Evolutionary conservation across 2,329 filamentous ascomycete species (phyloP), one percentile per base, ranked within the genome.

Genomic region (Epichloe festucae): DNA sequence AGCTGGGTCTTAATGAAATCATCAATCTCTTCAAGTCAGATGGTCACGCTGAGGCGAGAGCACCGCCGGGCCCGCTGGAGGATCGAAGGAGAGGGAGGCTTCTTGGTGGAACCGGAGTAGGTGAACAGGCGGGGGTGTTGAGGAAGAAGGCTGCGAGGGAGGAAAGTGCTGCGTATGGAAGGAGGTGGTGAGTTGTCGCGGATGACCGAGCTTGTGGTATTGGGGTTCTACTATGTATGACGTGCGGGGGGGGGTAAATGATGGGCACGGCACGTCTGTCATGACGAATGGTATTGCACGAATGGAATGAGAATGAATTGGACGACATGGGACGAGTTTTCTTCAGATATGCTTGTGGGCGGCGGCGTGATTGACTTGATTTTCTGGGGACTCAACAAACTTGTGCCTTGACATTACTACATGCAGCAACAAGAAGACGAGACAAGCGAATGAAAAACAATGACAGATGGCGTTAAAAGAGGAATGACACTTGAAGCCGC

Each of bases 1-100:
- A 96, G 71, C 75, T 98, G 48, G 88, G 85, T 46, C 84, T 97
- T 79, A 84, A 89, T 64, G 93, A 98, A 69, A 94, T 98, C 66
- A 77, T 98, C 67, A 84, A 87, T 48, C 76, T 98, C 52, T 98
- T 98, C 72, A 82, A 81, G 56, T 81, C 82, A 34, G 84, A 88
- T 61, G 51, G 48, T 55, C 67, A 39, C 69, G 48, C 48, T 3
- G 55, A 59, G 5, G 35, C 21, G 12, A 54, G 58, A 47, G 42
- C 44, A 8, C 19, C 34, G 46, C 42, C 14, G 57, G 56, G 21
- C 50, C 52, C 17, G 50, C 48, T 41, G 38, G 51, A 42, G 41
- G 51, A 40, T 17, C 44, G n/a, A n/a, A 34, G 27, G 43, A 50
- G n/a, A 17, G 27, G 27, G 43, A 50, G 40, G 49, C 46, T n/a